These are phyloP conservation scores for Venturia asperata DNA, from an alignment of 2,329 filamentous ascomycete species.

Conservation along the genomic window DNA sequence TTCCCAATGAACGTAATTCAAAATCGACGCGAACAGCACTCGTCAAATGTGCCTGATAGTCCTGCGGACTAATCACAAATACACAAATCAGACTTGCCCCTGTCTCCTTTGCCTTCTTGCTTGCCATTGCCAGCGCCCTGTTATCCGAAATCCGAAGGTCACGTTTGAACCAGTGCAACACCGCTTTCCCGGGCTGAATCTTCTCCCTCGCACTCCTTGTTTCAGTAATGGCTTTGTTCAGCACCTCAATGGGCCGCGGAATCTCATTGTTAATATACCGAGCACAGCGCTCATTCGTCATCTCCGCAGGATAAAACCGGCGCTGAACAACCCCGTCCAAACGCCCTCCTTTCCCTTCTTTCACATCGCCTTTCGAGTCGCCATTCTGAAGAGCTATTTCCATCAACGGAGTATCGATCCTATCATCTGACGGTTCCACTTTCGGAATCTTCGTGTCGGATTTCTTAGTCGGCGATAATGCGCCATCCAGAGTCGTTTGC, in stretches of 20 bases:
- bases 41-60: slow-evolving; percentile 46
- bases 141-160: slow-evolving; percentile 47
- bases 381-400: not conserved
- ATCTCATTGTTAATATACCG: slow-evolving; percentile 66
- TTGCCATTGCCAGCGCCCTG: slow-evolving; percentile 40
- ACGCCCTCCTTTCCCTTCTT: slow-evolving; percentile 29
- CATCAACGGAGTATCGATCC: not conserved
- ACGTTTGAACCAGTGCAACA: slow-evolving; percentile 48
- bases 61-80: slow-evolving; percentile 42
- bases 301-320: slow-evolving; percentile 77
- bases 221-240: slow-evolving; percentile 54
- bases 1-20: slow-evolving; percentile 38
- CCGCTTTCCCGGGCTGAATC: slow-evolving; percentile 49
- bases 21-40: slow-evolving; percentile 44
- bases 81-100: slow-evolving; percentile 39
- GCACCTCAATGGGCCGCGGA: slow-evolving; percentile 63
- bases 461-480: not conserved
- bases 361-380: slow-evolving; percentile 21
- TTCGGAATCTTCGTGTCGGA: not conserved
- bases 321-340: slow-evolving; percentile 38
- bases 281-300: slow-evolving; percentile 69
- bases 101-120: slow-evolving; percentile 39
- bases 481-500: slow-evolving; percentile 1
- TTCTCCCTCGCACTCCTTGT: slow-evolving; percentile 50
- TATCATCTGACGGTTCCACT: not conserved